Evolutionary conservation across 2,329 filamentous ascomycete species (phyloP).

Genomic region (Fusarium pseudonygamai): DNA sequence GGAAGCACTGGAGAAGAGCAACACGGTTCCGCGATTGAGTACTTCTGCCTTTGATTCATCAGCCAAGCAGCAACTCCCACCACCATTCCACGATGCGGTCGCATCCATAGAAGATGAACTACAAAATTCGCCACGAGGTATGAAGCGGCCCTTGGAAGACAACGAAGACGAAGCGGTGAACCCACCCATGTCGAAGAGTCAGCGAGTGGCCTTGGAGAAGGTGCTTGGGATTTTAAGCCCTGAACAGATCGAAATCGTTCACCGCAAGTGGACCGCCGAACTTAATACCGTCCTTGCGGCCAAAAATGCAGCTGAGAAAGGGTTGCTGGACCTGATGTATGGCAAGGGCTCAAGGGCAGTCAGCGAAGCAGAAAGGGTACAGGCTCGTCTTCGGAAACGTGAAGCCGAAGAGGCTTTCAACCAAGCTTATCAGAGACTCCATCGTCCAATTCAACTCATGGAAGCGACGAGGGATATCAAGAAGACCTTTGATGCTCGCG

Average conservation of each 20-base stretch:
- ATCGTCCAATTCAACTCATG: not conserved
- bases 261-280: not conserved
- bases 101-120: not conserved
- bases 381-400: not conserved
- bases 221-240: too few species aligned
- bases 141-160: not conserved
- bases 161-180: not conserved
- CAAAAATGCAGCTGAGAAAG: not conserved
- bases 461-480: not conserved
- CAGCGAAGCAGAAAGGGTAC: not conserved
- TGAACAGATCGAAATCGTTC: not conserved
- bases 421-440: not conserved
- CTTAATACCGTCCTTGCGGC: not conserved
- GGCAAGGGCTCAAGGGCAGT: not conserved
- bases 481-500: not conserved
- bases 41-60: not conserved
- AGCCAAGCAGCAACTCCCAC: not conserved
- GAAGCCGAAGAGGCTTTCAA: not conserved
- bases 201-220: too few species aligned
- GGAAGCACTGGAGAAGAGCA: not conserved
- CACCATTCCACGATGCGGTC: not conserved
- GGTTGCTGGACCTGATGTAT: not conserved
- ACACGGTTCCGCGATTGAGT: rapidly evolving
- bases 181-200: too few species aligned
- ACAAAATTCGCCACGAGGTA: rapidly evolving